phyloP scores from a whole-genome alignment of 139 green algal species.

The Nannochloris sp. region DNA sequence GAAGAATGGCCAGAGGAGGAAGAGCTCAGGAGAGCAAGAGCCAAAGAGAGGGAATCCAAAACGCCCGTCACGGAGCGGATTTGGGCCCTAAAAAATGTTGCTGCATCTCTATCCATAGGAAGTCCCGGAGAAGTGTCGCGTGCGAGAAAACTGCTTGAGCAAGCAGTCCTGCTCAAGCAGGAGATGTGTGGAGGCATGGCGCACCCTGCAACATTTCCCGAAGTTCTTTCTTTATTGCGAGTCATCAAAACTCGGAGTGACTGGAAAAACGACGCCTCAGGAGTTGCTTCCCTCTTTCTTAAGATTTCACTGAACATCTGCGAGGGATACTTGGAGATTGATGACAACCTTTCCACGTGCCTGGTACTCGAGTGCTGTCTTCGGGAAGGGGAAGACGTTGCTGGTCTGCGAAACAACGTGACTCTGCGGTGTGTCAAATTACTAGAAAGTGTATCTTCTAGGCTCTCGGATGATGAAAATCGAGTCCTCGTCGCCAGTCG shows the following conservation, averaged over 20 bases:
- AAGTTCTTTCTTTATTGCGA: conserved; percentile 27
- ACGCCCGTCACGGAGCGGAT: conserved; percentile 42
- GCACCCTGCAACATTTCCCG: conserved; percentile 36
- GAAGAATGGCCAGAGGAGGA: conserved; percentile 47
- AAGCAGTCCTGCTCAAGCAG: conserved; percentile 42
- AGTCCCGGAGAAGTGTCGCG: conserved; percentile 20
- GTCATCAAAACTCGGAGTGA: conserved; percentile 17
- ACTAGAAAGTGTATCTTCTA: neutral
- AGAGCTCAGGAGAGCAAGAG: conserved; percentile 26
- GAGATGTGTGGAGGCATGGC: conserved; percentile 19
- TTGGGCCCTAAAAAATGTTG: conserved; percentile 51
- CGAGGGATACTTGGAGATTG: conserved; percentile 11
- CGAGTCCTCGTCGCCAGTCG: neutral
- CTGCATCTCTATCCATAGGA: conserved; percentile 32
- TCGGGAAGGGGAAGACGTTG: conserved; percentile 18
- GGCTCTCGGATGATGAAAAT: neutral
- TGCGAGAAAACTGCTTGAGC: conserved; percentile 31
- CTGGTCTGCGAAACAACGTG: conserved; percentile 1
- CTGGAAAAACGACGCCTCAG: conserved; percentile 29
- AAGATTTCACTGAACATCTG: conserved; percentile 18
- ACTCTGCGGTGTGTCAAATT: neutral
- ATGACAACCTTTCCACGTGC: conserved; percentile 21
- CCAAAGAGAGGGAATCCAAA: conserved; percentile 30
- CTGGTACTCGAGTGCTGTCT: conserved; percentile 32
- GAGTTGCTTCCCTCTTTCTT: conserved; percentile 21